Percentiles rank a stretch among this genome's conserved stretches.
phyloP scores from a whole-genome alignment of 768 basidiomycete species.

The Kwoniella mangroviensis region DNA sequence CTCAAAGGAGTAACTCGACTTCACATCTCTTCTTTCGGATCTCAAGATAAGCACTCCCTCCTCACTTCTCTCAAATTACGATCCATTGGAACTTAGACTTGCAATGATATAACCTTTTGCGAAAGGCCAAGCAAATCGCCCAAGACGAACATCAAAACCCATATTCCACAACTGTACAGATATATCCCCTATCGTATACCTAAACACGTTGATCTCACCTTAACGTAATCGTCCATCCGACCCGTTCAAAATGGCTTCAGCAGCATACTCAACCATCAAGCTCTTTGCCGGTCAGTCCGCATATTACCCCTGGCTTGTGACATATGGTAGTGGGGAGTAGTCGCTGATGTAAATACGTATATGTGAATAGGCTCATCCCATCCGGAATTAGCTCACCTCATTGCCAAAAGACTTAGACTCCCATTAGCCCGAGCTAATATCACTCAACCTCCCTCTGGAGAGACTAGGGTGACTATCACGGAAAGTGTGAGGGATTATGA shows the following conservation, averaged over 20 bases:
- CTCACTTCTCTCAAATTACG: too few relatives aligned
- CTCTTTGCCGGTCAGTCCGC: slow-evolving; percentile 58
- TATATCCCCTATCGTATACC: too few relatives aligned
- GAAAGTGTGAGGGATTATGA: slow-evolving; percentile 98
- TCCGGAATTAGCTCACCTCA: slow-evolving; percentile 91
- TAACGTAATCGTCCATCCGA: background rate
- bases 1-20: too few relatives aligned
- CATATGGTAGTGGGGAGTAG: background rate
- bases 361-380: slow-evolving; percentile 82
- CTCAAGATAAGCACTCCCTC: too few relatives aligned
- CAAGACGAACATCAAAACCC: background rate
- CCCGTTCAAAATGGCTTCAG: slow-evolving; percentile 47
- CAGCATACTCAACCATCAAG: slow-evolving; percentile 59
- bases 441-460: slow-evolving; percentile 77
- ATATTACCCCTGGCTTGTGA: slow-evolving; percentile 1
- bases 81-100: background rate
- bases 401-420: slow-evolving; percentile 94
- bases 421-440: slow-evolving; percentile 68
- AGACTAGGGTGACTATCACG: slow-evolving; percentile 90
- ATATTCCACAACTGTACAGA: background rate
- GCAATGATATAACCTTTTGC: background rate
- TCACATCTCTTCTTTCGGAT: too few relatives aligned
- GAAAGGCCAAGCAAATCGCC: background rate
- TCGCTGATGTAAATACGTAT: slow-evolving; percentile 6
- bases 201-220: too few relatives aligned